Percentiles rank a stretch among this genome's conserved stretches.
Evolutionary conservation across 257 asterid species (phyloP).

Genomic region (Anisodus tanguticus): DNA sequence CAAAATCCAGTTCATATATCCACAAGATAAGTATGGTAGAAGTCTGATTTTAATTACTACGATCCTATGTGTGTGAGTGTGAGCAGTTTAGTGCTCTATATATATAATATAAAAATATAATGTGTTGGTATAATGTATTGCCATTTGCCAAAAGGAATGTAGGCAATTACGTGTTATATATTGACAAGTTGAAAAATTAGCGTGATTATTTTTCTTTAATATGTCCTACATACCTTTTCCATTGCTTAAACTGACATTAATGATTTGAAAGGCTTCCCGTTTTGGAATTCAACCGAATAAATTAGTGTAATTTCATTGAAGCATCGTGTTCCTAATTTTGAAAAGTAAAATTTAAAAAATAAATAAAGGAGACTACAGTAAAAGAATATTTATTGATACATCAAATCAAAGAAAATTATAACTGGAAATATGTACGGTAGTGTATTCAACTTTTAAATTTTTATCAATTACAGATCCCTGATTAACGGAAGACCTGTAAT

Average conservation of each 20-base stretch:
- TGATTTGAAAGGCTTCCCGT: slow-evolving; percentile 24
- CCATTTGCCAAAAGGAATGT: background rate
- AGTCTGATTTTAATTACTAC: too few species aligned
- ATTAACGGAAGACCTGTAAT: background rate
- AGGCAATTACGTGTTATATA: background rate
- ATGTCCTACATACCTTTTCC: background rate
- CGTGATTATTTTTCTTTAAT: background rate
- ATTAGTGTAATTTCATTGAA: background rate
- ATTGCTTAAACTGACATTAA: background rate
- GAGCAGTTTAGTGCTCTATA: too few species aligned
- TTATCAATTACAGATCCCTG: background rate
- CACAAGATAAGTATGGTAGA: too few species aligned
- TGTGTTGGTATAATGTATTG: too few species aligned
- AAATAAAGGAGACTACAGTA: background rate
- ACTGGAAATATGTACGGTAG: slow-evolving; percentile 8
- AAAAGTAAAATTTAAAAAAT: background rate
- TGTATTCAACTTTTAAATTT: background rate
- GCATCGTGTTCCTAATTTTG: slow-evolving; percentile 27
- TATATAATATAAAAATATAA: background rate
- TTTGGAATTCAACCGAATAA: background rate
- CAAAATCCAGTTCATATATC: too few species aligned
- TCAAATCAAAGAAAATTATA: slow-evolving; percentile 10
- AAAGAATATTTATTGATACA: slow-evolving; percentile 23
- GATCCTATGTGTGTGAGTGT: too few species aligned
- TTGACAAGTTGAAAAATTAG: background rate